Evolutionary conservation across 495 filamentous ascomycete species (phyloP).

Genomic region (Trichocladium uniseriatum): DNA sequence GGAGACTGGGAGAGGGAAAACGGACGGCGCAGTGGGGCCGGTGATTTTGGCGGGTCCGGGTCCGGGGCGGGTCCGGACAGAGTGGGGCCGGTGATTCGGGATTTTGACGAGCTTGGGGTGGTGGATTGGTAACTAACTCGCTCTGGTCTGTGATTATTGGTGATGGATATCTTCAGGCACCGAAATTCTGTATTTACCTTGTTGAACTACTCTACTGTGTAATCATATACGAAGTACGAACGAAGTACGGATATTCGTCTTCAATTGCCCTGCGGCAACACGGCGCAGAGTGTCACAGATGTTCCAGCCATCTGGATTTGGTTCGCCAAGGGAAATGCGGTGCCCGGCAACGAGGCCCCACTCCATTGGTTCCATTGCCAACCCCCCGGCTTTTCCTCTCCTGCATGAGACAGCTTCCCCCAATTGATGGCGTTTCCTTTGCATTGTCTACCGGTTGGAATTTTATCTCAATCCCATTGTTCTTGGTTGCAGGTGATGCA

Average conservation of each 20-base stretch:
- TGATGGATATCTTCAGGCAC: too few relatives aligned
- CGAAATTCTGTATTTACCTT: too few relatives aligned
- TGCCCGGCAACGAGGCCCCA: background rate
- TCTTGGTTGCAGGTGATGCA: background rate
- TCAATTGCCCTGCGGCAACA: too few relatives aligned
- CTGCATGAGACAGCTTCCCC: too few relatives aligned
- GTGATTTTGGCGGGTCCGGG: conserved; percentile 6
- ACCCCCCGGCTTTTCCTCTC: background rate
- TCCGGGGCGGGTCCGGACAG: conserved; percentile 16
- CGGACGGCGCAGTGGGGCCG: background rate
- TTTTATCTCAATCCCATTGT: background rate
- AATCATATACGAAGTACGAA: too few relatives aligned
- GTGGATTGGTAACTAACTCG: conserved; percentile 13
- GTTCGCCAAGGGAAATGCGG: background rate
- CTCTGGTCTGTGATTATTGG: background rate
- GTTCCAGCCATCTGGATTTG: too few relatives aligned
- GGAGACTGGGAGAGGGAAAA: too few relatives aligned
- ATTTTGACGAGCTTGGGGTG: conserved; percentile 37
- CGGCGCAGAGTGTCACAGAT: too few relatives aligned
- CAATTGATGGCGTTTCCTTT: too few relatives aligned
- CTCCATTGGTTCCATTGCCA: background rate
- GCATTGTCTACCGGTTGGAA: too few relatives aligned
- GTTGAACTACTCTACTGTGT: too few relatives aligned
- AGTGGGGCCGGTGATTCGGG: conserved; percentile 32
- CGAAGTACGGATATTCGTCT: too few relatives aligned